Evolutionary conservation across 2,329 filamentous ascomycete species (phyloP).

Genomic region (Colletotrichum higginsianum): DNA sequence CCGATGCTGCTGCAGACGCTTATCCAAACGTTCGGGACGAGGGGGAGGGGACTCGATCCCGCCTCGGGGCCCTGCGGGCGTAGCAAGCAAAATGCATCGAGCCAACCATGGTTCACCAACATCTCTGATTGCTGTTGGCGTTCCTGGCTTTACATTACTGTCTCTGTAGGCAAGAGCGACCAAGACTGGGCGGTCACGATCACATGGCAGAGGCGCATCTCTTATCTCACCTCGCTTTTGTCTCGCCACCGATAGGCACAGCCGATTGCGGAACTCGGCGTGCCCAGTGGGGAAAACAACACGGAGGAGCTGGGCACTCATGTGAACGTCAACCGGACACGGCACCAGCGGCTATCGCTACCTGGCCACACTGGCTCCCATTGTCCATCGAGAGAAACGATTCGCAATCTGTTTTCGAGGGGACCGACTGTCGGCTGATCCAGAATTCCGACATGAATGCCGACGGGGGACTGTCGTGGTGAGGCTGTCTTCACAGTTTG

Average conservation of each 20-base stretch:
- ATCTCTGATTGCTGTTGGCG: not conserved
- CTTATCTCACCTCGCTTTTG: not conserved
- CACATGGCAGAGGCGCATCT: not conserved
- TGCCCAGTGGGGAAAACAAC: not conserved
- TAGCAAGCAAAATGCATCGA: not conserved
- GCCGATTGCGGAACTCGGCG: constrained; percentile 4
- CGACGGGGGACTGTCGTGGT: too few relatives aligned
- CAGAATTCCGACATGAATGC: too few relatives aligned
- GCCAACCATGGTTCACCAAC: not conserved
- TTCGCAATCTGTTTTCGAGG: too few relatives aligned
- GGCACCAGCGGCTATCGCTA: not conserved
- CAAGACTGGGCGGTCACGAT: not conserved
- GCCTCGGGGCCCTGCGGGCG: too few relatives aligned
- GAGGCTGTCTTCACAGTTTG: too few relatives aligned
- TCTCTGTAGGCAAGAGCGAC: not conserved
- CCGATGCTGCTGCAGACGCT: not conserved
- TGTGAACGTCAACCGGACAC: not conserved
- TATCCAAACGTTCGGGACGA: not conserved
- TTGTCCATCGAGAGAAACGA: not conserved
- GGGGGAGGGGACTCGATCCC: not conserved
- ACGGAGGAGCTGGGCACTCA: not conserved
- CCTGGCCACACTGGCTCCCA: not conserved
- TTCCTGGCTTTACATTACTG: not conserved
- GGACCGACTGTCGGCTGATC: too few relatives aligned
- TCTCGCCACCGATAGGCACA: not conserved